Conservation (phyloP, 768 basidiomycete species). For the Mycena albidolilacea region DNA sequence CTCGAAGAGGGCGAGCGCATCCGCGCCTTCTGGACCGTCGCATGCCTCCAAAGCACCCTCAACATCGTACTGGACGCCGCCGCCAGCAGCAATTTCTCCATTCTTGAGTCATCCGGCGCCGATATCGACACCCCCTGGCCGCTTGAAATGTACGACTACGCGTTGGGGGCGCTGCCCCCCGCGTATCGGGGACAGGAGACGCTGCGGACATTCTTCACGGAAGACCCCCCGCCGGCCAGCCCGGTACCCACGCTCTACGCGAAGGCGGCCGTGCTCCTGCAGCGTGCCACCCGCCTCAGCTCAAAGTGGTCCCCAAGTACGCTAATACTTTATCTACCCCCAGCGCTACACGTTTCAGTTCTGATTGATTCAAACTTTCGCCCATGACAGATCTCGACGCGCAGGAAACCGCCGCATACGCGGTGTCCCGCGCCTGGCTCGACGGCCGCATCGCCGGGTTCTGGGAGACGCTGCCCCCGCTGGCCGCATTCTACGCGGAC, state of each 20-base stretch:
- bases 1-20: constrained; percentile 42
- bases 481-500: constrained; percentile 10
- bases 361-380: neutral
- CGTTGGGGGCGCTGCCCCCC: neutral
- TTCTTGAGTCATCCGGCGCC: constrained; percentile 20
- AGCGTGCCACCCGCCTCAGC: constrained; percentile 29
- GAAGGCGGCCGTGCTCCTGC: constrained; percentile 37
- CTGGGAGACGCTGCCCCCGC: constrained; percentile 30
- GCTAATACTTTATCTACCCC: neutral
- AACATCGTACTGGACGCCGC: constrained; percentile 7
- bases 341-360: neutral
- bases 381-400: constrained; percentile 19
- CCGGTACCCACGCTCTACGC: constrained; percentile 7
- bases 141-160: constrained; percentile 30
- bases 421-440: constrained; percentile 19
- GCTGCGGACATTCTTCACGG: constrained; percentile 17
- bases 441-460: constrained; percentile 32
- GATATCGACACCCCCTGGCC: constrained; percentile 42
- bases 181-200: constrained; percentile 11
- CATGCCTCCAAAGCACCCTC: constrained; percentile 32
- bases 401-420: constrained; percentile 24
- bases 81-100: constrained; percentile 18
- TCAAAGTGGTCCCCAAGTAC: constrained; percentile 29
- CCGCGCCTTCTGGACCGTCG: constrained; percentile 41
- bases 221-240: neutral